Evolutionary conservation across 768 basidiomycete species (phyloP).

Genomic region (Podaxis sp.): DNA sequence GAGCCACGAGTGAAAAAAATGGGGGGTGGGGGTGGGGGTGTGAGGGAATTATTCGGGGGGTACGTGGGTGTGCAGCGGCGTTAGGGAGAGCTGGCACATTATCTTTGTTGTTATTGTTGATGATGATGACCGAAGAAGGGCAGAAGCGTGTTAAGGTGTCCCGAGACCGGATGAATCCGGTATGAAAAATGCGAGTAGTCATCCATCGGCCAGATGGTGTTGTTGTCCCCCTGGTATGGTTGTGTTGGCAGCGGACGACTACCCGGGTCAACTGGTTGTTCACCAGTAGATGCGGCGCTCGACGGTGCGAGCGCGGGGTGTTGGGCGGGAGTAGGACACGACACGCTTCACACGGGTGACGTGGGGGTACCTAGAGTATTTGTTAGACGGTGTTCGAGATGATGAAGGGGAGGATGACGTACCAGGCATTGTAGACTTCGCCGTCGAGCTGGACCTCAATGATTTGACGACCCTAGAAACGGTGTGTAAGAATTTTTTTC

Average conservation of each 20-base stretch:
- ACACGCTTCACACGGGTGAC: slow-evolving; percentile 79
- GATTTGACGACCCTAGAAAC: slow-evolving; percentile 71
- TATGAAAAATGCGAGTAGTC: not conserved
- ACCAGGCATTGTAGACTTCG: slow-evolving; percentile 72
- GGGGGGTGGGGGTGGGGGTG: not conserved
- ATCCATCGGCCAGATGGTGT: not conserved
- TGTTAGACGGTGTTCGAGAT: not conserved
- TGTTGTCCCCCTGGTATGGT: no score
- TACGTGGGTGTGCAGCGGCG: not conserved
- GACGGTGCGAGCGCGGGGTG: slow-evolving; percentile 48
- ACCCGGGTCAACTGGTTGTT: slow-evolving; percentile 19
- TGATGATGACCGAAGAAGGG: not conserved
- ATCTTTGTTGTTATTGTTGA: not conserved
- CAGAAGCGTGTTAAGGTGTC: not conserved
- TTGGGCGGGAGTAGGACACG: slow-evolving; percentile 53
- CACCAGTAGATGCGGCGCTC: slow-evolving; percentile 81
- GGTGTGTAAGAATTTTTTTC: slow-evolving; percentile 9
- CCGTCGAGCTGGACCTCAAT: slow-evolving; percentile 80
- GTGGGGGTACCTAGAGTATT: slow-evolving; percentile 61
- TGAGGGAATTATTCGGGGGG: not conserved
- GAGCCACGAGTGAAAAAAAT: not conserved
- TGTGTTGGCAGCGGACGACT: not conserved
- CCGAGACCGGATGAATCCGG: slow-evolving; percentile 11
- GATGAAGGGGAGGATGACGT: slow-evolving; percentile 3
- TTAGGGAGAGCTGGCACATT: not conserved